Percentiles rank a stretch among this genome's conserved stretches.
Evolutionary conservation across 1,284 basidiomycete species (phyloP).

Genomic region (Psilocybe mexicana): DNA sequence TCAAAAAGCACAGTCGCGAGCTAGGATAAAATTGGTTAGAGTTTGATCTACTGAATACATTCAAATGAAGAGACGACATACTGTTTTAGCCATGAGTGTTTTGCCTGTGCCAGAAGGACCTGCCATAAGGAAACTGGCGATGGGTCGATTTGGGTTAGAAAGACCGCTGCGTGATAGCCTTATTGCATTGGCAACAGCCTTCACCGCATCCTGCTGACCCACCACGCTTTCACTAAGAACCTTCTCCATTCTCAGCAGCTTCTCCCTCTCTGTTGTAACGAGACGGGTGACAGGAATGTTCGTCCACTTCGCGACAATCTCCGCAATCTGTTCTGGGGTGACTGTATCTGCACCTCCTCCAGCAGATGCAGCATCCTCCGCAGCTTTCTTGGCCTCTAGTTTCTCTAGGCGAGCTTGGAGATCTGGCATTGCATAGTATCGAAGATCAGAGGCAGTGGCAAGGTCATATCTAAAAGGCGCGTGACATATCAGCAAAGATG

Average conservation of each 20-base stretch:
- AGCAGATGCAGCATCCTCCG: constrained; percentile 60
- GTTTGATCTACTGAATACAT: background rate
- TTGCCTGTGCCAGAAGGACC: constrained; percentile 92
- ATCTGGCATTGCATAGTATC: constrained; percentile 93
- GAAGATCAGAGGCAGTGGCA: constrained; percentile 85
- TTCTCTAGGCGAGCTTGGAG: constrained; percentile 69
- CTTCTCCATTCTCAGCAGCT: constrained; percentile 80
- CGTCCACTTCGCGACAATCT: constrained; percentile 88
- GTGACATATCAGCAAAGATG: constrained; percentile 7
- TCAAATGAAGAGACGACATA: constrained; percentile 38
- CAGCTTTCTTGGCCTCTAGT: constrained; percentile 74
- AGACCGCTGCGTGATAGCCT: constrained; percentile 89
- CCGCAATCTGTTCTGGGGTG: constrained; percentile 88
- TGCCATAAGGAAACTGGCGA: constrained; percentile 92
- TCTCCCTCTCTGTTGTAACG: constrained; percentile 90
- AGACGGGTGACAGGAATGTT: constrained; percentile 89
- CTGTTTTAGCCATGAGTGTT: constrained; percentile 90
- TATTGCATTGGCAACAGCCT: constrained; percentile 89
- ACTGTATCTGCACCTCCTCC: constrained; percentile 74
- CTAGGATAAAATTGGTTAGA: constrained; percentile 39
- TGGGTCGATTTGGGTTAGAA: constrained; percentile 79
- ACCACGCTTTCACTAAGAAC: constrained; percentile 72
- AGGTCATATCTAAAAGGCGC: constrained; percentile 64
- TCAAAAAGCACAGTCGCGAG: constrained; percentile 89
- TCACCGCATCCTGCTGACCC: constrained; percentile 89